phyloP scores from a whole-genome alignment of 176 grass and related monocot genomes.

The Cenchrus americanus region DNA sequence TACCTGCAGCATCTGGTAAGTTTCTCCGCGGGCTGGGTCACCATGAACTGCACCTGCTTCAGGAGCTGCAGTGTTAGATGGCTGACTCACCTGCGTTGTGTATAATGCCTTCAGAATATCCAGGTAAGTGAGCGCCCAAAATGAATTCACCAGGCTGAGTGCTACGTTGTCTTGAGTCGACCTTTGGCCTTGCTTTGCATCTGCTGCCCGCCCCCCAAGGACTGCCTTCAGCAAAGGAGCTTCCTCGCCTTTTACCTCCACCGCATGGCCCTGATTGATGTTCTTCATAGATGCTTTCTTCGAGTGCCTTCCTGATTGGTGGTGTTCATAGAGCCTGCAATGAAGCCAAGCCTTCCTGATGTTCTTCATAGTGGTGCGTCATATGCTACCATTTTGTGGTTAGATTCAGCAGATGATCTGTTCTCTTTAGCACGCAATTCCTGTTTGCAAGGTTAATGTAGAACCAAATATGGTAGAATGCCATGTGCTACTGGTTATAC shows the following conservation, averaged over 20 bases:
- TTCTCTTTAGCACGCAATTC: background rate
- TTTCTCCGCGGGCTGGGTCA: conserved; percentile 23
- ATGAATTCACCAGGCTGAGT: background rate
- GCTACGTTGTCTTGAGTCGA: background rate
- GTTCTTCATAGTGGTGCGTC: background rate
- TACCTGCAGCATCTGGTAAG: conserved; percentile 44
- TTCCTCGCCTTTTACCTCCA: background rate
- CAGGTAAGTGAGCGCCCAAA: conserved; percentile 16
- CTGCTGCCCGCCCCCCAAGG: background rate
- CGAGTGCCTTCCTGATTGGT: background rate
- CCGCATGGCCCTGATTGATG: background rate
- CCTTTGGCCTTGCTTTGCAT: background rate
- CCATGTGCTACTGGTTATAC: background rate
- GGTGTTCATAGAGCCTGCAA: background rate
- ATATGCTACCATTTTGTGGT: background rate
- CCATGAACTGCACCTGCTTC: conserved; percentile 27
- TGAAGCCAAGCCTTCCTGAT: background rate
- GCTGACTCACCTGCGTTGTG: background rate
- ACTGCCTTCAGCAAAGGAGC: background rate
- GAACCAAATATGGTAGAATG: background rate
- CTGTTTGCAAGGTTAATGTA: background rate
- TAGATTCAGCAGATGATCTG: background rate
- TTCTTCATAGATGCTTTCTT: background rate
- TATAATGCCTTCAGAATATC: background rate
- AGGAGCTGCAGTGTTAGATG: conserved; percentile 29